Base-by-base conservation (phyloP, 1,284 basidiomycete species). In the Stereum hirsutum region DNA sequence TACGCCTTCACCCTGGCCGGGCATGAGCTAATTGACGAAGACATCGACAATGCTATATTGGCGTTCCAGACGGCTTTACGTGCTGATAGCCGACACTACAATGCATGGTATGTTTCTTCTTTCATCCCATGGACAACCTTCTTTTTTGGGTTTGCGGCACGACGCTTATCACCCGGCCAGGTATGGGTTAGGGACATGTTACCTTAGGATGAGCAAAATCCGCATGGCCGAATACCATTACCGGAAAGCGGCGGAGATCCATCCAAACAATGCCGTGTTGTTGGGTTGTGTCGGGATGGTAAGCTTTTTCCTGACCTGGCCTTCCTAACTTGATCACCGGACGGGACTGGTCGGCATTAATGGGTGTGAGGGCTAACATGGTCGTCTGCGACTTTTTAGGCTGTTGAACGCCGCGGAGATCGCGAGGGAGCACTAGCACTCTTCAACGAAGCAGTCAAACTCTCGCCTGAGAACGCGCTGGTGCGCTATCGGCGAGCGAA, bases 141-240 rank as follows among this genome's bases (percentile, higher is more conserved):
- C 31, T 42, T 37, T 41, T 48, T 46, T 20, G n/a, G 24, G 34
- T 23, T 25, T 45, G 28, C 26, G 11, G 10, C 41, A 26, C 19
- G 31, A 37, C 20, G 50, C 51, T 56, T 53, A 53, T 56, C 52
- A 41, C 41, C 44, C 26, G 26, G 27, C 41, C 59, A 94, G 90
- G 91, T 97, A 96, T 65, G 94, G 94, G n/a, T 70, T 97, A 52
- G 93, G 94, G 43, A 86, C 88, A 39, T 94, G 91, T 58, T 97
- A 95, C 70, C 72, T 93, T 60, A 77, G 88, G 54, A 87, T 85
- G 74, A 93, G 87, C 65, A 94, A 93, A 68, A 69, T 87, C 50
- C 79, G 86, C 42, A 70, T 93, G 48, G 92, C 93, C 30, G 90
- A 96, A 61, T 96, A 93, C 66, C 92, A 96, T 65, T 96, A 90